These are phyloP conservation scores for Adansonia digitata DNA, from an alignment of 345 rosid species.

Conservation along the genomic window DNA sequence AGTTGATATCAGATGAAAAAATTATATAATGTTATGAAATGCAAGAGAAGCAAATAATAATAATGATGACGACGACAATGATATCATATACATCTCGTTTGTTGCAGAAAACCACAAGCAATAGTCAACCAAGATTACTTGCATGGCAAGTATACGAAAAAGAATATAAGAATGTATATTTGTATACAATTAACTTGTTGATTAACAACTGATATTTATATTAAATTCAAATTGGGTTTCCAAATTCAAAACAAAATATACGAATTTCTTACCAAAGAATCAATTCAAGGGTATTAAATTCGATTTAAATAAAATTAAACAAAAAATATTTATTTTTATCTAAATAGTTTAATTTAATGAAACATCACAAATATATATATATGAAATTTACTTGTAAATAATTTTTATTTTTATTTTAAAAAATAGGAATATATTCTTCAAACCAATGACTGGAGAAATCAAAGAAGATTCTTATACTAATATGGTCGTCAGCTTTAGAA, in stretches of 20 bases:
- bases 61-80: too few relatives aligned
- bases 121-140: conserved; percentile 1
- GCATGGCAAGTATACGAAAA: conserved; percentile 15
- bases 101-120: background rate
- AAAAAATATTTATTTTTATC: background rate
- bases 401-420: background rate
- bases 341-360: background rate
- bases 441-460: background rate
- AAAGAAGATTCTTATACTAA: conserved; percentile 20
- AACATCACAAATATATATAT: background rate
- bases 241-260: too few relatives aligned
- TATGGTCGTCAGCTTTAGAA: conserved; percentile 17
- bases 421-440: background rate
- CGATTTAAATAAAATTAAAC: too few relatives aligned
- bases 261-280: too few relatives aligned
- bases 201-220: too few relatives aligned
- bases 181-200: too few relatives aligned
- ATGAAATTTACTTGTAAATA: background rate
- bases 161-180: background rate
- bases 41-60: background rate
- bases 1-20: too few relatives aligned
- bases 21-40: background rate
- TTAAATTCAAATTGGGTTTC: background rate
- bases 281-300: too few relatives aligned
- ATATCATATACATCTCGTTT: too few relatives aligned